Evolutionary conservation across 108 stramenopile species (phyloP).

Genomic region (Poteriospumella lacustris): DNA sequence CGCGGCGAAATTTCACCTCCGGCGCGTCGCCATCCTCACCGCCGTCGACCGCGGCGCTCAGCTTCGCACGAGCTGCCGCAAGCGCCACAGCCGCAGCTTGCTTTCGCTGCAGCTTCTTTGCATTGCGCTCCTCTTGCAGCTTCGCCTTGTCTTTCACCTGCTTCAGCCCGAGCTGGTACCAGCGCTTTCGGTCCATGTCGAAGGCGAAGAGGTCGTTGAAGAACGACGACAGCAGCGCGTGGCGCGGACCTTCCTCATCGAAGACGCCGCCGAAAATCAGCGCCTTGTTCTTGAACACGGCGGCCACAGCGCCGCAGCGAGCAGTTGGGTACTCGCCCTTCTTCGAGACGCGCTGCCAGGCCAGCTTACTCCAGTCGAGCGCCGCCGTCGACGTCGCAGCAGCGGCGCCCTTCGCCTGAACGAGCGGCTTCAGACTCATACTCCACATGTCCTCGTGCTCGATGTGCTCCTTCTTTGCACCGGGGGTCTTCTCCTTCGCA

Average conservation of each 20-base stretch:
- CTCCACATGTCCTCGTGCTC: constrained; percentile 55
- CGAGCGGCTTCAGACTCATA: constrained; percentile 38
- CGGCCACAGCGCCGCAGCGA: constrained; percentile 45
- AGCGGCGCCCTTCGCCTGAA: too few relatives aligned
- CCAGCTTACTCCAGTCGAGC: constrained; percentile 34
- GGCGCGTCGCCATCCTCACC: constrained; percentile 25
- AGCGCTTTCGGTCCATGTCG: constrained; percentile 51
- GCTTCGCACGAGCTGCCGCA: neutral
- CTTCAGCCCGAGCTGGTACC: constrained; percentile 33
- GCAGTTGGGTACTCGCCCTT: constrained; percentile 49
- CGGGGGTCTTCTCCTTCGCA: constrained; percentile 28
- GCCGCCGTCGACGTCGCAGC: neutral
- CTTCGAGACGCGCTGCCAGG: constrained; percentile 42
- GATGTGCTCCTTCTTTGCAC: constrained; percentile 23
- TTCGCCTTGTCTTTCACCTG: constrained; percentile 12
- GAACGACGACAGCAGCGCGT: constrained; percentile 37
- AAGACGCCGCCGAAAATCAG: constrained; percentile 52
- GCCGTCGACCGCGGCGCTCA: neutral
- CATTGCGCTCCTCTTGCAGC: neutral
- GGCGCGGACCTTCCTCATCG: neutral
- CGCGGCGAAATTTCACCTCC: too few relatives aligned
- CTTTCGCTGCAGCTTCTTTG: neutral
- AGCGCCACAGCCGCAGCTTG: neutral
- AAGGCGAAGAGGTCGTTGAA: constrained; percentile 53
- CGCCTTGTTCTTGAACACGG: constrained; percentile 52